These are phyloP conservation scores for Tilletia caries DNA, from an alignment of 1,284 basidiomycete genomes.

Conservation along the genomic window DNA sequence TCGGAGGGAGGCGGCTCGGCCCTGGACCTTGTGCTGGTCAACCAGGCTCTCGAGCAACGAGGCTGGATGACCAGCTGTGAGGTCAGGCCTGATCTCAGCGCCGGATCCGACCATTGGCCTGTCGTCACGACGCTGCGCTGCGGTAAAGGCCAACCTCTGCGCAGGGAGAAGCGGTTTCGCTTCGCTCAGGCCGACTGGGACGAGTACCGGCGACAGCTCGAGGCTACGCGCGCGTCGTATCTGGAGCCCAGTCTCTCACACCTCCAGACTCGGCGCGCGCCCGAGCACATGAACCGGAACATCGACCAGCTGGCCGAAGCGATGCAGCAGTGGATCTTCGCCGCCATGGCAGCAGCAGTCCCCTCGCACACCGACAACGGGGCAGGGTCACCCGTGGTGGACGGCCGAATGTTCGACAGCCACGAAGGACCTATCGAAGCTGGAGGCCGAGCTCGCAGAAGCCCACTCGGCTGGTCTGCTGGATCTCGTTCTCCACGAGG, in stretches of 20 bases:
- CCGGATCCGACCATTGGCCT: conserved; percentile 10
- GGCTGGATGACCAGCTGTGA: not conserved
- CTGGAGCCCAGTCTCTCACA: not conserved
- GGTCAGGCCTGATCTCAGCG: not conserved
- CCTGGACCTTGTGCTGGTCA: not conserved
- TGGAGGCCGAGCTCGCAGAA: not conserved
- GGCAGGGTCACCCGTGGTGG: conserved; percentile 6
- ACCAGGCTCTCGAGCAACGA: not conserved
- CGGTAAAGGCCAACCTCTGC: not conserved
- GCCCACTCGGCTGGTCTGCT: not conserved
- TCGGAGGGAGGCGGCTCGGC: not conserved
- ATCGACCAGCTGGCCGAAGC: not conserved
- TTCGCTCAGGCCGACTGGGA: conserved; percentile 2
- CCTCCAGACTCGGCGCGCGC: not conserved
- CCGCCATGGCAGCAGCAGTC: not conserved
- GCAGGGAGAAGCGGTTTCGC: not conserved
- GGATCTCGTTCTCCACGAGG: not conserved
- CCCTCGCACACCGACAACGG: not conserved
- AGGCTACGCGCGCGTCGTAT: not conserved
- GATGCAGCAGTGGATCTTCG: not conserved
- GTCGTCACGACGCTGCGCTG: not conserved
- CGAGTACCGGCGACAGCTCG: not conserved
- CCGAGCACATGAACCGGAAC: not conserved
- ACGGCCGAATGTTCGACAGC: not conserved
- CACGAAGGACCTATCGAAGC: not conserved